Conservation (phyloP, 1,139 yeast genomes). For the Arxiozyma heterogenica region DNA sequence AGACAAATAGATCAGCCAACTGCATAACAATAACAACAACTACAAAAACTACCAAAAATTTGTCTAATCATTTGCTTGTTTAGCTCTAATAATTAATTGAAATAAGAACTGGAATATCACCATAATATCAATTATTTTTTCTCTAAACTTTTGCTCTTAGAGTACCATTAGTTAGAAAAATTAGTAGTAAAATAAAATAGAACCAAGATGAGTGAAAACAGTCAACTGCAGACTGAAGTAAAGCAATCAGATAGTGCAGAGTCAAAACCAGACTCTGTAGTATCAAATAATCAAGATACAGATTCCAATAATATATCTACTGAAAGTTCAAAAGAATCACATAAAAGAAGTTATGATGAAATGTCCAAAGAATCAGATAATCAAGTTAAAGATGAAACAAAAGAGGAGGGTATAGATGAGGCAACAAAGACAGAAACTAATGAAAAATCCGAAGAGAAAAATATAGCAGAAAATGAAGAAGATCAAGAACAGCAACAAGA, state of each 20-base stretch:
- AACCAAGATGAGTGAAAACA: background rate
- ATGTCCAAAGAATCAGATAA: background rate
- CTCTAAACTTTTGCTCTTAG: too few relatives aligned
- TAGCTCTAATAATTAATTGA: background rate
- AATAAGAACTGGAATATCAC: background rate
- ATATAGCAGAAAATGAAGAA: slow-evolving; percentile 1
- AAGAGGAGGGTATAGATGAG: background rate
- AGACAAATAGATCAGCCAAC: background rate
- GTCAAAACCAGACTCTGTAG: background rate
- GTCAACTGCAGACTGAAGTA: background rate
- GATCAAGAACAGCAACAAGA: background rate
- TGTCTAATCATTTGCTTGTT: too few relatives aligned
- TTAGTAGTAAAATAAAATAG: too few relatives aligned
- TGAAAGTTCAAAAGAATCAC: background rate
- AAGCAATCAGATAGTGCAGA: background rate
- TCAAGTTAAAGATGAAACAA: background rate
- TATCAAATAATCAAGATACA: background rate
- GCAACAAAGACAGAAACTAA: background rate
- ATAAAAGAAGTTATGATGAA: background rate
- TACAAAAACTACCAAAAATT: too few relatives aligned
- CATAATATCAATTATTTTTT: too few relatives aligned
- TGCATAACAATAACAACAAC: background rate
- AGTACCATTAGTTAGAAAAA: too few relatives aligned
- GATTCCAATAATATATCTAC: background rate
- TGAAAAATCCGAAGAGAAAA: background rate